Percentiles rank a stretch among this genome's conserved stretches.
phyloP scores from a whole-genome alignment of 2,329 filamentous ascomycete genomes.

The Pyricularia sp. region DNA sequence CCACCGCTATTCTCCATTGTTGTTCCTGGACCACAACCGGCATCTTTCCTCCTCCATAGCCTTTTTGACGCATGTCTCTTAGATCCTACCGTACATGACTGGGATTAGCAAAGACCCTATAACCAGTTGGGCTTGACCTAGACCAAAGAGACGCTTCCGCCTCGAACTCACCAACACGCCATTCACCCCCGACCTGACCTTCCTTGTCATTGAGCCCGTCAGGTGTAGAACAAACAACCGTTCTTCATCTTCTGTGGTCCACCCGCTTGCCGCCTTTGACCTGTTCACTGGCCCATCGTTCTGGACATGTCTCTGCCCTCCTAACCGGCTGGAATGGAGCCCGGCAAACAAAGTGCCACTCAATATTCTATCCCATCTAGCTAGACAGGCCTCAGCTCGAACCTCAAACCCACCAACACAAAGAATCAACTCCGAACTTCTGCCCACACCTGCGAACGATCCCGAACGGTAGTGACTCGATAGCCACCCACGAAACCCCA shows the following conservation, averaged over 20 bases:
- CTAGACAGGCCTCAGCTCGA: background rate
- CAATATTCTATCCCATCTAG: background rate
- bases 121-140: background rate
- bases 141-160: background rate
- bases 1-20: background rate
- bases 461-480: background rate
- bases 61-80: background rate
- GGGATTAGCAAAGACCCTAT: background rate
- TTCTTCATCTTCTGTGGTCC: background rate
- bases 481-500: background rate
- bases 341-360: background rate
- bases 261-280: background rate
- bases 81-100: background rate
- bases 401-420: background rate
- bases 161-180: background rate
- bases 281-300: background rate
- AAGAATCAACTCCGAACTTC: background rate
- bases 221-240: background rate
- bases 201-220: background rate
- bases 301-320: background rate
- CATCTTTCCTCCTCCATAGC: background rate
- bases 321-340: conserved; percentile 4
- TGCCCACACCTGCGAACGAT: background rate
- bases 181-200: background rate
- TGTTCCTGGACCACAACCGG: background rate